A percentile compares a stretch with the other conserved stretches of the same genome.
phyloP scores from a whole-genome alignment of 192 early-diverging fungal genomes.

The Backusella macrospora region DNA sequence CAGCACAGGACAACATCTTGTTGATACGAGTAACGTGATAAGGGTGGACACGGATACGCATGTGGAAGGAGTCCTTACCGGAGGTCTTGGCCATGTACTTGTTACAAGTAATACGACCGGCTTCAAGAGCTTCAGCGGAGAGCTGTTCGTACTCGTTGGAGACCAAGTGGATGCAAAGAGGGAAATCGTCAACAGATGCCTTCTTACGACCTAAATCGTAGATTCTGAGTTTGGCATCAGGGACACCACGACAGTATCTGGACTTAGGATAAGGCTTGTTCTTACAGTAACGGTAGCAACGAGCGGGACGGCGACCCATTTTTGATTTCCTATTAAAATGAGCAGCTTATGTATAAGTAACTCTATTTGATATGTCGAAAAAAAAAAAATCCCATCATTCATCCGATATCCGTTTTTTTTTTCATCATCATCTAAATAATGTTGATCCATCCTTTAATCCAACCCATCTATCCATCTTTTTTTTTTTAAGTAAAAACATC shows the following conservation, averaged over 20 bases:
- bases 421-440: neutral
- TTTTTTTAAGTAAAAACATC: neutral
- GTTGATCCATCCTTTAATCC: slow-evolving; percentile 17
- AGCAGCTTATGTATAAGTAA: neutral
- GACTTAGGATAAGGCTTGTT: slow-evolving; percentile 99
- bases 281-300: slow-evolving; percentile 99
- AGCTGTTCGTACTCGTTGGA: slow-evolving; percentile 99
- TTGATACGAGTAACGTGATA: slow-evolving; percentile 99
- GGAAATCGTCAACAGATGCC: slow-evolving; percentile 97
- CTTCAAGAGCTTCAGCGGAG: slow-evolving; percentile 97
- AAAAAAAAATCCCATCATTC: neutral
- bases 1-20: slow-evolving; percentile 99
- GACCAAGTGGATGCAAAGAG: slow-evolving; percentile 90
- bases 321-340: slow-evolving; percentile 17
- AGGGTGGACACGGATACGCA: slow-evolving; percentile 97
- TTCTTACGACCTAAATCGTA: slow-evolving; percentile 98
- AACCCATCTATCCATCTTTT: slow-evolving; percentile 10
- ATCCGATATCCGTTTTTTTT: neutral
- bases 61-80: slow-evolving; percentile 99
- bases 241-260: slow-evolving; percentile 98
- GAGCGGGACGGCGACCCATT: slow-evolving; percentile 99
- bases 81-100: slow-evolving; percentile 97
- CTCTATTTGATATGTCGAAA: neutral
- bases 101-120: slow-evolving; percentile 97
- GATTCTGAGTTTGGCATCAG: slow-evolving; percentile 98